Conservation (phyloP, 2,329 filamentous ascomycete genomes). For the Cryphonectria radicalis region DNA sequence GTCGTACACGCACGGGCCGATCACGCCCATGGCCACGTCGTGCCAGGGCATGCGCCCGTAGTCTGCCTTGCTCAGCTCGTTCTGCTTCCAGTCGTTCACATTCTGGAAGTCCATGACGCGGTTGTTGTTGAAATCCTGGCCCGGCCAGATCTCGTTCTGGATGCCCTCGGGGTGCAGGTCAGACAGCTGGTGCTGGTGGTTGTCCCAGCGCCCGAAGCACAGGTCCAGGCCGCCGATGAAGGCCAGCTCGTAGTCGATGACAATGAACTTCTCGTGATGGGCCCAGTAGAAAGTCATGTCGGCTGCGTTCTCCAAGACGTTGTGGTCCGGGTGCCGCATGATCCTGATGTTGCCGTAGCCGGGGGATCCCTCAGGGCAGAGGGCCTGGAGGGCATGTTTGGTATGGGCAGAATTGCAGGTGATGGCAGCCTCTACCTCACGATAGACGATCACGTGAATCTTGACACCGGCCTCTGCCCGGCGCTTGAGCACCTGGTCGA, state of each 20-base stretch:
- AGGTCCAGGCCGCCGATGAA: constrained; percentile 95
- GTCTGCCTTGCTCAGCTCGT: constrained; percentile 88
- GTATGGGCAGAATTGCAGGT: constrained; percentile 94
- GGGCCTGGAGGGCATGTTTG: constrained; percentile 77
- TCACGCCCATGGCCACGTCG: constrained; percentile 89
- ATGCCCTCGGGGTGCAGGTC: constrained; percentile 88
- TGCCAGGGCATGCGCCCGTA: constrained; percentile 98
- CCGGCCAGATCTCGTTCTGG: constrained; percentile 84
- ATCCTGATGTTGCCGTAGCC: constrained; percentile 88
- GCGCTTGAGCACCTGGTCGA: constrained; percentile 86
- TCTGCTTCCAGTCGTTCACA: constrained; percentile 89
- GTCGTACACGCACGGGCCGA: constrained; percentile 88
- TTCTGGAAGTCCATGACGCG: constrained; percentile 93
- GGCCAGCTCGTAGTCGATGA: constrained; percentile 87
- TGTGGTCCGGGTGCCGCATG: constrained; percentile 93
- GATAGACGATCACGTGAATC: constrained; percentile 92
- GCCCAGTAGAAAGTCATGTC: constrained; percentile 99
- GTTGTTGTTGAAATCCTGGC: constrained; percentile 98
- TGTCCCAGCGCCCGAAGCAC: constrained; percentile 95
- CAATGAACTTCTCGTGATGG: constrained; percentile 96
- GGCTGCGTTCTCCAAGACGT: constrained; percentile 87
- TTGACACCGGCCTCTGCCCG: constrained; percentile 91
- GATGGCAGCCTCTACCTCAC: constrained; percentile 79
- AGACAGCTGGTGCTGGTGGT: constrained; percentile 79
- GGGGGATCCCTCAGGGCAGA: constrained; percentile 80